These are phyloP conservation scores for Pugionium cornutum DNA, from an alignment of 345 rosid genomes.

Conservation along the genomic window DNA sequence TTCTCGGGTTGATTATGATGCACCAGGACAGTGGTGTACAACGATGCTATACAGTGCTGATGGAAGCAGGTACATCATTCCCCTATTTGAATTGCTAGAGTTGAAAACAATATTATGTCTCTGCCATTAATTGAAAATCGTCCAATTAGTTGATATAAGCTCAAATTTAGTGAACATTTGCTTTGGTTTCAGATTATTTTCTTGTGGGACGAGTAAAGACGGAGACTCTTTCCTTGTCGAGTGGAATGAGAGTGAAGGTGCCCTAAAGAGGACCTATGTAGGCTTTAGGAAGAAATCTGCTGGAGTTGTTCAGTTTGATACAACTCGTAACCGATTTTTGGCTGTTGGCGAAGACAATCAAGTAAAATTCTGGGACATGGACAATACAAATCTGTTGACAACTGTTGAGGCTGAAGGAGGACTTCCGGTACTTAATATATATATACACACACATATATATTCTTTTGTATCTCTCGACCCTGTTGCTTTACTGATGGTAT, in stretches of 20 bases:
- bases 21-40: constrained; percentile 88
- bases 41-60: constrained; percentile 87
- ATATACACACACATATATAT: no score
- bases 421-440: constrained; percentile 47
- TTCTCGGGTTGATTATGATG: constrained; percentile 83
- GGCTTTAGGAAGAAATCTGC: constrained; percentile 66
- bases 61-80: constrained; percentile 65
- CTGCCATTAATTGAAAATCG: background rate
- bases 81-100: background rate
- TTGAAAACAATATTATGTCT: constrained; percentile 6
- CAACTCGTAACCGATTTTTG: constrained; percentile 61
- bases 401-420: constrained; percentile 74
- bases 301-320: constrained; percentile 71
- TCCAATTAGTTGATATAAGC: background rate
- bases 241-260: constrained; percentile 85
- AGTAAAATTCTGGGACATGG: constrained; percentile 81
- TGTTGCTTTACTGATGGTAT: constrained; percentile 29
- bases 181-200: constrained; percentile 55
- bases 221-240: constrained; percentile 77
- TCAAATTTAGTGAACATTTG: constrained; percentile 15
- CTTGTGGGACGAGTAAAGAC: constrained; percentile 82
- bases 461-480: background rate
- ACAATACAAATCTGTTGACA: constrained; percentile 51
- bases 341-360: constrained; percentile 73
- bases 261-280: constrained; percentile 56